Conservation (phyloP, 176 grass and related monocot species). For the Chrysopogon serrulatus region DNA sequence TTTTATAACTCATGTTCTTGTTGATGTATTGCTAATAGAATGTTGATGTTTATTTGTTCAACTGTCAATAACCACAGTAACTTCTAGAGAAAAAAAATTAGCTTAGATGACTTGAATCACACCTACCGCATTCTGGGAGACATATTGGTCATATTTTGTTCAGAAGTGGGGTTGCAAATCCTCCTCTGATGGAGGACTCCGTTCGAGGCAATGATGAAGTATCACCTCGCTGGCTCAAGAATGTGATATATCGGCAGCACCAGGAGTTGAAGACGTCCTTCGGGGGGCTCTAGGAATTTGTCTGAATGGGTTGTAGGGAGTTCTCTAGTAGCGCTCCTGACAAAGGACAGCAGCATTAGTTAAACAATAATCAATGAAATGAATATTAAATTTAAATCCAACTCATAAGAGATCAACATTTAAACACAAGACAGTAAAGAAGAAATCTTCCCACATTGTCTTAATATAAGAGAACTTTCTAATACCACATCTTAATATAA, state of each 20-base stretch:
- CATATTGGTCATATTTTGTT: constrained; percentile 44
- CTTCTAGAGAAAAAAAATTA: constrained; percentile 20
- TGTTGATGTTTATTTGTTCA: constrained; percentile 34
- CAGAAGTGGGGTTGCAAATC: constrained; percentile 40
- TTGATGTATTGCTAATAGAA: constrained; percentile 38
- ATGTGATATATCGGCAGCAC: constrained; percentile 1
- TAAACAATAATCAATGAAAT: neutral
- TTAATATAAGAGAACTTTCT: too few relatives aligned
- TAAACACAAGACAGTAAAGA: neutral
- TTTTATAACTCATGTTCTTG: constrained; percentile 30
- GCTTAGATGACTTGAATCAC: constrained; percentile 44
- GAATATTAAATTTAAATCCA: neutral
- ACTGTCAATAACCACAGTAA: constrained; percentile 29
- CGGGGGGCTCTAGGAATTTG: constrained; percentile 16
- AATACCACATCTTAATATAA: too few relatives aligned
- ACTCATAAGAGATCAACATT: neutral
- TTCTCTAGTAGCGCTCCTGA: constrained; percentile 33
- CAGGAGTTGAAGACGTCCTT: constrained; percentile 1
- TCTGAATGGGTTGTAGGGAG: constrained; percentile 22
- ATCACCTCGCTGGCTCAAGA: constrained; percentile 8
- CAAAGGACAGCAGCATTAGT: neutral
- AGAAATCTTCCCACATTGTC: neutral
- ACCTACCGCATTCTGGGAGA: constrained; percentile 44
- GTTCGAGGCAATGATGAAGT: constrained; percentile 6
- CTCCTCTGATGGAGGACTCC: constrained; percentile 25